Evolutionary conservation across 2,329 filamentous ascomycete genomes (phyloP).

Genomic region (Lachnellula occidentalis): DNA sequence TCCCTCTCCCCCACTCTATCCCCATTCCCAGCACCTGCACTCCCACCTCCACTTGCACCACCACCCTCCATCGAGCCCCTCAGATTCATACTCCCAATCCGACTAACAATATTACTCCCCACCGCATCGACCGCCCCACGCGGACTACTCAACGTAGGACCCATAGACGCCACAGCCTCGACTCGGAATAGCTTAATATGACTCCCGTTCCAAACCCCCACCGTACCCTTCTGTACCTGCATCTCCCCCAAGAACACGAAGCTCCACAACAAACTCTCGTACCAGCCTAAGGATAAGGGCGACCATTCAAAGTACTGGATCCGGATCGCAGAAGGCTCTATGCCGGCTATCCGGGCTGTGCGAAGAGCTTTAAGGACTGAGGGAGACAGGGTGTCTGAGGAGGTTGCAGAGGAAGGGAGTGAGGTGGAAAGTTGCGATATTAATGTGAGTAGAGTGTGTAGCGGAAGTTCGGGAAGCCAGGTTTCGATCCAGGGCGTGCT

Average conservation of each 20-base stretch:
- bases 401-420: slow-evolving; percentile 45
- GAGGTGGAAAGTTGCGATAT: slow-evolving; percentile 61
- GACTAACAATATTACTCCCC: slow-evolving; percentile 79
- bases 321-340: slow-evolving; percentile 69
- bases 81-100: slow-evolving; percentile 67
- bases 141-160: slow-evolving; percentile 77
- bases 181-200: slow-evolving; percentile 83
- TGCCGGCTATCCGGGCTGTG: slow-evolving; percentile 58
- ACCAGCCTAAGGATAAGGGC: slow-evolving; percentile 85
- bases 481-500: slow-evolving; percentile 82
- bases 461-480: slow-evolving; percentile 86
- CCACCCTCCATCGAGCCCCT: slow-evolving; percentile 21
- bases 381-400: slow-evolving; percentile 38
- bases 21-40: slow-evolving; percentile 12
- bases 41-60: slow-evolving; percentile 4
- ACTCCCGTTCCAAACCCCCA: slow-evolving; percentile 92
- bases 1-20: neutral
- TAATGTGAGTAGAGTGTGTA: slow-evolving; percentile 78
- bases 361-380: slow-evolving; percentile 51
- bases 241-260: slow-evolving; percentile 90
- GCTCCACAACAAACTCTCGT: slow-evolving; percentile 89
- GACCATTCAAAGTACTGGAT: slow-evolving; percentile 96
- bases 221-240: slow-evolving; percentile 77
- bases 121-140: slow-evolving; percentile 90
- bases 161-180: slow-evolving; percentile 73